phyloP scores from a whole-genome alignment of 2,329 filamentous ascomycete species.

The Colletotrichum godetiae region DNA sequence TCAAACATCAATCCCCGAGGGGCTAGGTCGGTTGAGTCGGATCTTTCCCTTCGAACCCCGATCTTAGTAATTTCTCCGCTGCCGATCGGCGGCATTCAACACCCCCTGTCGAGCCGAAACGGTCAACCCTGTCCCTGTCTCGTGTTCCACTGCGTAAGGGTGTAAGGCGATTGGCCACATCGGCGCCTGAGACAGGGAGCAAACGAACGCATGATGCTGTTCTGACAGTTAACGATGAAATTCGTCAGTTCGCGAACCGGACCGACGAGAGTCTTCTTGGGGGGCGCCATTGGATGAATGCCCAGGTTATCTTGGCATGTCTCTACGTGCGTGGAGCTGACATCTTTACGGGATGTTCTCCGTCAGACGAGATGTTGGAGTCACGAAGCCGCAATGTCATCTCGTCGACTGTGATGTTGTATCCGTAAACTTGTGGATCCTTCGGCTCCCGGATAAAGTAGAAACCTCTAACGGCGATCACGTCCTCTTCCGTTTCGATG shows the following conservation, averaged over 20 bases:
- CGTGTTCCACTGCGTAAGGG: background rate
- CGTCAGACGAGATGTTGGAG: background rate
- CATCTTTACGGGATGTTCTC: background rate
- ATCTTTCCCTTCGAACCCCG: background rate
- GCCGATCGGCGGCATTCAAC: background rate
- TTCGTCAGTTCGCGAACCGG: background rate
- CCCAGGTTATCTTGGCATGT: background rate
- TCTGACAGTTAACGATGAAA: conserved; percentile 5
- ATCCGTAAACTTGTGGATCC: background rate
- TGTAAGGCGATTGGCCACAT: background rate
- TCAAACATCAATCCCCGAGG: background rate
- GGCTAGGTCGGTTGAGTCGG: background rate
- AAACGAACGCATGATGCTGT: conserved; percentile 1
- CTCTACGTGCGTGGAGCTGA: background rate
- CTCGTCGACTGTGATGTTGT: background rate
- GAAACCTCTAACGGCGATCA: conserved; percentile 7
- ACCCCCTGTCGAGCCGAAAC: background rate
- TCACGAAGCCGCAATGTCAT: background rate
- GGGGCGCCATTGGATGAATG: too few relatives aligned
- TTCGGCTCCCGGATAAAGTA: background rate
- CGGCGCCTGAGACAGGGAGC: background rate
- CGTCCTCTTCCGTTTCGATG: conserved; percentile 14
- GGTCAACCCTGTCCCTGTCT: background rate
- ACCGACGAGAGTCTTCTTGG: background rate
- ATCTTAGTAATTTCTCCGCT: background rate